These are phyloP conservation scores for Pseudocercospora vitis DNA, from an alignment of 2,329 filamentous ascomycete species.

Conservation along the genomic window DNA sequence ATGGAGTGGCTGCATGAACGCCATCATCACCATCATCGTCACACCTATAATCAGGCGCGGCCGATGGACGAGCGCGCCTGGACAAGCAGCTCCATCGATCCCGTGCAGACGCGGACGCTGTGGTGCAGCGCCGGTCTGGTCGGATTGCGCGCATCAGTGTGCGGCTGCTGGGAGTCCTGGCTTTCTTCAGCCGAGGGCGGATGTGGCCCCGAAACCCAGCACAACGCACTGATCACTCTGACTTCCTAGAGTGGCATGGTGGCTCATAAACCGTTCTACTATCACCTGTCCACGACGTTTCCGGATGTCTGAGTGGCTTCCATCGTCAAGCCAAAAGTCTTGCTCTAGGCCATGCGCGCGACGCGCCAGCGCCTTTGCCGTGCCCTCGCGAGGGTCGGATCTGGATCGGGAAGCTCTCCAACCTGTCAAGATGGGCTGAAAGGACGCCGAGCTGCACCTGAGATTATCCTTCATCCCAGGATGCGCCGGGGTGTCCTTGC, in stretches of 20 bases:
- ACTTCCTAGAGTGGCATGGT: background rate
- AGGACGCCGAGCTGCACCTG: slow-evolving; percentile 1
- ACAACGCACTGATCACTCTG: background rate
- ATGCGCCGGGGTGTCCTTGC: slow-evolving; percentile 14
- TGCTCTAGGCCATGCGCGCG: slow-evolving; percentile 5
- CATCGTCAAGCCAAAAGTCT: background rate
- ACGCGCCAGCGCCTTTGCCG: background rate
- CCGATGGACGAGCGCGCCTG: background rate
- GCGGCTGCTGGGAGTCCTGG: background rate
- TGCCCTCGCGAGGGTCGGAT: background rate
- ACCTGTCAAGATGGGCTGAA: slow-evolving; percentile 2
- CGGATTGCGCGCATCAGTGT: slow-evolving; percentile 1
- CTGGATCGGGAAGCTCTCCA: background rate
- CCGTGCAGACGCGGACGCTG: background rate
- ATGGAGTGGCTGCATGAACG: background rate
- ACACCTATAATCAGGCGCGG: slow-evolving; percentile 1
- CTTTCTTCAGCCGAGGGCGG: background rate
- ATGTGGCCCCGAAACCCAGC: slow-evolving; percentile 4
- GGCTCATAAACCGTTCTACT: background rate
- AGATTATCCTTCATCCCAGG: slow-evolving; percentile 12
- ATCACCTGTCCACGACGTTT: slow-evolving; percentile 4
- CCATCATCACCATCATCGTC: too few relatives aligned
- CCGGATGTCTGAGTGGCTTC: slow-evolving; percentile 1
- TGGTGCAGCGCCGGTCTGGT: background rate
- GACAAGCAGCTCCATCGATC: background rate